Percentiles rank a stretch among this genome's conserved stretches.
Conservation (phyloP, 805 yeast species). For the Ogataea pignaliae region DNA sequence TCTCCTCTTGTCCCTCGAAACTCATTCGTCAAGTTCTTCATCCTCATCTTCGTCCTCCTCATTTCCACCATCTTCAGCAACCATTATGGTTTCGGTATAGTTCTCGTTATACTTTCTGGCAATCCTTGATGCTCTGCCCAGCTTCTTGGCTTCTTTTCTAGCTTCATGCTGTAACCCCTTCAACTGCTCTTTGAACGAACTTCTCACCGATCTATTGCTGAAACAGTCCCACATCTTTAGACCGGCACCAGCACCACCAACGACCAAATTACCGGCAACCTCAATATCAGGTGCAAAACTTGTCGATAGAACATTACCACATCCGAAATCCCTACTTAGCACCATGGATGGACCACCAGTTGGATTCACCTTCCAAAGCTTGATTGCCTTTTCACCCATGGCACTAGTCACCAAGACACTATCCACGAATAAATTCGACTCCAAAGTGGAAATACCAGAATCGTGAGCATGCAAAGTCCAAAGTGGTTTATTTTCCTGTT, state of each 20-base stretch:
- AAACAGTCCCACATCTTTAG: conserved; percentile 92
- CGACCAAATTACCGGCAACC: conserved; percentile 69
- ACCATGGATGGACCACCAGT: conserved; percentile 71
- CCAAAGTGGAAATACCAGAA: conserved; percentile 82
- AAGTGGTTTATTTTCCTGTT: conserved; percentile 60
- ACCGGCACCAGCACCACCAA: conserved; percentile 84
- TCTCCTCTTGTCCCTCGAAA: neutral
- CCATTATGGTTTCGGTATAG: conserved; percentile 50
- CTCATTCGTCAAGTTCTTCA: conserved; percentile 24
- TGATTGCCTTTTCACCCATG: conserved; percentile 81
- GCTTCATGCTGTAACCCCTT: conserved; percentile 51
- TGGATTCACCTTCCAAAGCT: conserved; percentile 73
- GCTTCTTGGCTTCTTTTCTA: conserved; percentile 46
- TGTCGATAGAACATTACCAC: conserved; percentile 83
- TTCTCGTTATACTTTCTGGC: conserved; percentile 62
- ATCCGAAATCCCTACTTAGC: conserved; percentile 84
- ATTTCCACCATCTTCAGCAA: conserved; percentile 60
- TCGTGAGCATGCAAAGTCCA: conserved; percentile 99
- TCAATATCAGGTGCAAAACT: conserved; percentile 85
- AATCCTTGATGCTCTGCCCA: conserved; percentile 66
- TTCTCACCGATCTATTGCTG: conserved; percentile 74
- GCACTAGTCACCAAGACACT: conserved; percentile 84
- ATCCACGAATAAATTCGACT: conserved; percentile 59
- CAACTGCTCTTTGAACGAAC: conserved; percentile 58
- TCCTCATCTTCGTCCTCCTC: conserved; percentile 57